phyloP scores from a whole-genome alignment of 768 basidiomycete species.

The Mrakia blollopis region DNA sequence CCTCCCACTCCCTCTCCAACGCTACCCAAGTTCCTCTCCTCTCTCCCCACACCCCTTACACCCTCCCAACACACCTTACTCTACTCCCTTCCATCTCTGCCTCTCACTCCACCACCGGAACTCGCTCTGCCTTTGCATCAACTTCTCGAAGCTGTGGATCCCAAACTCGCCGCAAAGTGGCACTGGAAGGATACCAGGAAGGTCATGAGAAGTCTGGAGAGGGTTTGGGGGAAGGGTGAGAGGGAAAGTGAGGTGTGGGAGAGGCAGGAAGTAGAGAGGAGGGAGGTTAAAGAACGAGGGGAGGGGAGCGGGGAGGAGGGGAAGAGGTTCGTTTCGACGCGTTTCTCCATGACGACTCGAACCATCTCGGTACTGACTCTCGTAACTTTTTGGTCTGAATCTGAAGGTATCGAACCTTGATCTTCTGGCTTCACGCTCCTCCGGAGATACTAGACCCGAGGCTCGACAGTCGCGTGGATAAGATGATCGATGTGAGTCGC shows the following conservation, averaged over 20 bases:
- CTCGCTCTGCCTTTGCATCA: slow-evolving; percentile 60
- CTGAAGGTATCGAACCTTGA: slow-evolving; percentile 71
- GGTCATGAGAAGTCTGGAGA: slow-evolving; percentile 69
- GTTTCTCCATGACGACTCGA: no score
- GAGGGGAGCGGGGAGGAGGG: slow-evolving; percentile 34
- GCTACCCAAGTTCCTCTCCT: slow-evolving; percentile 24
- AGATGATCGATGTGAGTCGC: slow-evolving; percentile 72
- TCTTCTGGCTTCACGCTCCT: slow-evolving; percentile 85
- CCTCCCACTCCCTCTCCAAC: slow-evolving; percentile 16
- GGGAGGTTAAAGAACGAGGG: slow-evolving; percentile 27
- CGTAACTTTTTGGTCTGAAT: neutral
- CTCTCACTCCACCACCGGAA: slow-evolving; percentile 46
- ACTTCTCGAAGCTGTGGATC: slow-evolving; percentile 66
- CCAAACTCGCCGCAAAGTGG: slow-evolving; percentile 71
- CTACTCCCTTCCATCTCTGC: slow-evolving; percentile 35
- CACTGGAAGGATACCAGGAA: slow-evolving; percentile 95
- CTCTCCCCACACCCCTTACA: slow-evolving; percentile 35
- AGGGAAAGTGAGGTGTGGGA: slow-evolving; percentile 62
- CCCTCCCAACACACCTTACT: slow-evolving; percentile 32
- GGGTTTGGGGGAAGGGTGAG: slow-evolving; percentile 66
- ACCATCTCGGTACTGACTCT: slow-evolving; percentile 19
- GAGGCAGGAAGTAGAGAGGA: slow-evolving; percentile 53
- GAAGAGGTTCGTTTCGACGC: slow-evolving; percentile 15
- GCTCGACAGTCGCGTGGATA: slow-evolving; percentile 73
- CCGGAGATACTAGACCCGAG: slow-evolving; percentile 59